These are phyloP conservation scores for Spathaspora girioi DNA, from an alignment of 805 yeast genomes.

Conservation along the genomic window DNA sequence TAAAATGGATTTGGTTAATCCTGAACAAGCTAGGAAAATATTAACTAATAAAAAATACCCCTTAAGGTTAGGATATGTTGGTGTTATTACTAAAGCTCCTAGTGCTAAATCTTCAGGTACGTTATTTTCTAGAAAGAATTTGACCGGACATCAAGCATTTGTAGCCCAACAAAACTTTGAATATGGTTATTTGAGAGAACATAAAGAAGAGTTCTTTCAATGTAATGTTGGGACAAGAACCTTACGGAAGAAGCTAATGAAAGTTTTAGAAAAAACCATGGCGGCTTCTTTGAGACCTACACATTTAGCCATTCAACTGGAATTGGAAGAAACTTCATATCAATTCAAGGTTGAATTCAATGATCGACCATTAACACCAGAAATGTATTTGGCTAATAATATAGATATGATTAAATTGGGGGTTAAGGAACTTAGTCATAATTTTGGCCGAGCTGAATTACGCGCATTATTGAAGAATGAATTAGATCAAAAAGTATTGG, in stretches of 20 bases:
- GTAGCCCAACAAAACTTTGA: conserved; percentile 63
- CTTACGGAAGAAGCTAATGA: conserved; percentile 77
- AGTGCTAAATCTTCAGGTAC: conserved; percentile 23
- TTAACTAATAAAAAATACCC: conserved; percentile 83
- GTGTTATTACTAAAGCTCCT: conserved; percentile 89
- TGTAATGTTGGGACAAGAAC: conserved; percentile 74
- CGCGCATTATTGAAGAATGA: conserved; percentile 75
- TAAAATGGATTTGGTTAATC: conserved; percentile 84
- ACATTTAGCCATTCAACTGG: conserved; percentile 78
- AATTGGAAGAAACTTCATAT: conserved; percentile 89
- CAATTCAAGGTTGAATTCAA: conserved; percentile 95
- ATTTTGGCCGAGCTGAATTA: conserved; percentile 79
- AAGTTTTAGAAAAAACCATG: conserved; percentile 87
- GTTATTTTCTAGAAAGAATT: conserved; percentile 45
- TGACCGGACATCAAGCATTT: conserved; percentile 57
- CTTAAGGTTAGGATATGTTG: conserved; percentile 93
- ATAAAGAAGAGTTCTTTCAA: conserved; percentile 55
- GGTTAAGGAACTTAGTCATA: conserved; percentile 80
- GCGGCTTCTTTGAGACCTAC: conserved; percentile 86
- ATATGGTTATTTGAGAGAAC: conserved; percentile 54
- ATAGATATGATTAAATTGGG: conserved; percentile 82
- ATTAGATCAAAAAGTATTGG: conserved; percentile 85
- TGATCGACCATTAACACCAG: conserved; percentile 90
- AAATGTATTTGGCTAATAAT: conserved; percentile 88
- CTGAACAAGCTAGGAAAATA: conserved; percentile 63